These are phyloP conservation scores for Eimeria praecox DNA, from an alignment of 169 alveolate genomes.

Conservation along the genomic window DNA sequence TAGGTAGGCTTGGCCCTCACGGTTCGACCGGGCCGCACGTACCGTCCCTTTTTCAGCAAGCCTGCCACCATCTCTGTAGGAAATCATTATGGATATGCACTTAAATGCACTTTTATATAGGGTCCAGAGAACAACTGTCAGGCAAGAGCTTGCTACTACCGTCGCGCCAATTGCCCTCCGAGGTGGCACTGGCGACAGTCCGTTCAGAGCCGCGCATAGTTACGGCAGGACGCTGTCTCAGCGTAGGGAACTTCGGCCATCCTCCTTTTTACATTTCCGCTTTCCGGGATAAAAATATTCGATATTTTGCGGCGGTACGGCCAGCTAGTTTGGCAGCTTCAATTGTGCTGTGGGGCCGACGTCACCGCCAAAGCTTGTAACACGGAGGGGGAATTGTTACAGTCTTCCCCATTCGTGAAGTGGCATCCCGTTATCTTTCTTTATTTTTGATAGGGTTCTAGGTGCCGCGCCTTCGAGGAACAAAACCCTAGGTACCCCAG, in stretches of 20 bases:
- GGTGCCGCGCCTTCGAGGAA: not conserved
- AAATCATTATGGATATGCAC: not conserved
- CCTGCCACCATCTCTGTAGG: not conserved
- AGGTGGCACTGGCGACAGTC: slow-evolving; percentile 34
- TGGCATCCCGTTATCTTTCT: not conserved
- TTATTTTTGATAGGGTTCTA: not conserved
- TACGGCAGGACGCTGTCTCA: slow-evolving; percentile 8
- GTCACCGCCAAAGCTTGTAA: not conserved
- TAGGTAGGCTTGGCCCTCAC: slow-evolving; percentile 24
- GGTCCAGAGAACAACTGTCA: not conserved
- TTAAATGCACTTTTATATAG: not conserved
- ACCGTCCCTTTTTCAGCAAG: not conserved
- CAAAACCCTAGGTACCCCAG: slow-evolving; percentile 29
- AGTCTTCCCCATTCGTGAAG: not conserved
- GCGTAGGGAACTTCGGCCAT: not conserved
- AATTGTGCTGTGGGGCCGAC: slow-evolving; percentile 66
- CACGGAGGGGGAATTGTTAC: not conserved
- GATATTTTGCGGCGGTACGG: not conserved
- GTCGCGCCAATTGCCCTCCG: slow-evolving; percentile 9
- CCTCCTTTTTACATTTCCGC: not conserved
- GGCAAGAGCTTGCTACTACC: not conserved
- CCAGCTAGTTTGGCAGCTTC: not conserved
- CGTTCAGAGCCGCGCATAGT: slow-evolving; percentile 20
- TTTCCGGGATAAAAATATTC: not conserved
- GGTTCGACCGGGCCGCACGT: slow-evolving; percentile 23